Evolutionary conservation across 2,329 filamentous ascomycete species (phyloP), one percentile per base, ranked within the genome.

Genomic region (Clarireedia homoeocarpa): DNA sequence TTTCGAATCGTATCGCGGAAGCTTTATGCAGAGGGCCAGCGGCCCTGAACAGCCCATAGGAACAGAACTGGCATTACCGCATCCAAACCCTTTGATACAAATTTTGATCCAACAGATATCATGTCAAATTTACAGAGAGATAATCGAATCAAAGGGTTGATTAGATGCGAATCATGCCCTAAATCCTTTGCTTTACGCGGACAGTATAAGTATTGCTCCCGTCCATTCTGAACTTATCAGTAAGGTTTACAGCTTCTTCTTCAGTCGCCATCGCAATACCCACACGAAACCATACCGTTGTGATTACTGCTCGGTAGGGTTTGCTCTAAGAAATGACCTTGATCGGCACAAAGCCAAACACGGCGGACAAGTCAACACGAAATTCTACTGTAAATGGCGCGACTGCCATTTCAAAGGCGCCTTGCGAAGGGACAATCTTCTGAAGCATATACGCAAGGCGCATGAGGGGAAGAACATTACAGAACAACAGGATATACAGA

Each of bases 201-300:
- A 57, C 40, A 61, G 51, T 59, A 57, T 48, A 61, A 61, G 59
- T 61, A 60, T 57, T 51, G 34, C 44, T 42, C 36, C 55, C 2
- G 34, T 49, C 48, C 36, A 48, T 51, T 56, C 40, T 52, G 20
- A 55, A 51, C 23, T 34, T 47, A n/a, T 44, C 42, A 9, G 26
- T 24, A 48, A 53, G 14, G 49, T 51, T 38, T 38, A 6, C 30
- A 9, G 27, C 27, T 30, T 30, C 27, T 26, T 42, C 50, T 58
- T 51, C 24, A 62, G 60, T 50, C 58, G 58, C 36, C 60, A 62
- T 59, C 54, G 50, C 27, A 62, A 62, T 49, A 60, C 60, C 12
- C 60, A 62, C 44, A 49, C 50, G 3, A 53, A 52, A 45, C 61
- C 61, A 46, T 59, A 61, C 50, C 48, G 46, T 12, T 61, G 59